phyloP scores from a whole-genome alignment of 495 filamentous ascomycete species.

The Tuber indicum region DNA sequence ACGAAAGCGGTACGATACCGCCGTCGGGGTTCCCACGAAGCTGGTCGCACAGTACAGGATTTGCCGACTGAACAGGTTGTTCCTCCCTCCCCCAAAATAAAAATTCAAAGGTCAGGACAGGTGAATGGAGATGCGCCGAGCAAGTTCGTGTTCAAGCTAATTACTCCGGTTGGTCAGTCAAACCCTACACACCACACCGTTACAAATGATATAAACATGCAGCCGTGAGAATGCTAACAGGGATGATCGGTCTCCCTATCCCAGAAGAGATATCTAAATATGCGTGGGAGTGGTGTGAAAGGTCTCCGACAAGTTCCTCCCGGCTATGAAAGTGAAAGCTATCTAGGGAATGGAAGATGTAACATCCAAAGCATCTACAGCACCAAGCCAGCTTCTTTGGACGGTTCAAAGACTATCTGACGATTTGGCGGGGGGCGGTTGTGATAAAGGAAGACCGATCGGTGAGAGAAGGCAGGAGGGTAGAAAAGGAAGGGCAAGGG shows the following conservation, averaged over 20 bases:
- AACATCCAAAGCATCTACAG: not conserved
- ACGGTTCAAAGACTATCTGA: not conserved
- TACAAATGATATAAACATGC: conserved; percentile 5
- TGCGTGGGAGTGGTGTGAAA: not conserved
- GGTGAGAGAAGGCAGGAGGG: not conserved
- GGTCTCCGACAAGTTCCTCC: not conserved
- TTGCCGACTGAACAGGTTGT: not conserved
- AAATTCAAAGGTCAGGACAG: conserved; percentile 8
- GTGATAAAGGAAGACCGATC: not conserved
- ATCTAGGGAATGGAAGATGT: not conserved
- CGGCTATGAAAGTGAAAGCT: not conserved
- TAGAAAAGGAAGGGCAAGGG: not conserved
- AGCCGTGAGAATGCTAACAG: not conserved
- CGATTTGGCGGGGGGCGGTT: not conserved
- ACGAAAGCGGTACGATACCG: not conserved
- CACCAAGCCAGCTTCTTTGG: not conserved
- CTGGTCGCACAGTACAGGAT: not conserved
- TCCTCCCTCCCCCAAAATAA: not conserved
- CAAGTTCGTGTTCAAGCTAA: conserved; percentile 31
- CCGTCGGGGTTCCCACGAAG: not conserved
- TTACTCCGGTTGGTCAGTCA: conserved; percentile 33
- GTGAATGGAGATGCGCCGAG: conserved; percentile 14
- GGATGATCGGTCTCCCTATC: not conserved
- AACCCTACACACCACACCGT: not conserved
- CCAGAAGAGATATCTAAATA: not conserved